Evolutionary conservation across 2,329 filamentous ascomycete species (phyloP).

Genomic region (Aspergillus japonicus): DNA sequence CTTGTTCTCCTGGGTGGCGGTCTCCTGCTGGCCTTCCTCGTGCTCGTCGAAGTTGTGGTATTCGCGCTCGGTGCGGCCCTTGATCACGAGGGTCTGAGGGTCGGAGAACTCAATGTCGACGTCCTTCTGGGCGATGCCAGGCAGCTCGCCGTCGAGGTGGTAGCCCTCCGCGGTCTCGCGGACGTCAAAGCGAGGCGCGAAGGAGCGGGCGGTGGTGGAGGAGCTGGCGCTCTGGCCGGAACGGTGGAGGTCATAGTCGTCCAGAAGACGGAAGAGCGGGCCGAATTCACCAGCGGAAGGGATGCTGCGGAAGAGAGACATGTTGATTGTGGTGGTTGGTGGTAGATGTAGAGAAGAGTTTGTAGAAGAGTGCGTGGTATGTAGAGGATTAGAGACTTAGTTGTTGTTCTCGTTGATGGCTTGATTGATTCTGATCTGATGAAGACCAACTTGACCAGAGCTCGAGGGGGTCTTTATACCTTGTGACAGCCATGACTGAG

Average conservation of each 20-base stretch:
- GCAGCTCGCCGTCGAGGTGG: constrained; percentile 50
- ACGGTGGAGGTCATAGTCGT: constrained; percentile 44
- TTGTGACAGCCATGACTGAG: not conserved
- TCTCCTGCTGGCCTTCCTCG: constrained; percentile 39
- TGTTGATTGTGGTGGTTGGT: constrained; percentile 19
- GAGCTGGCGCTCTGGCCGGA: constrained; percentile 20
- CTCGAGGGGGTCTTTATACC: constrained; percentile 21
- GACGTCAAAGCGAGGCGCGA: constrained; percentile 50
- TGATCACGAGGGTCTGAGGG: constrained; percentile 47
- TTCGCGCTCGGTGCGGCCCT: constrained; percentile 44
- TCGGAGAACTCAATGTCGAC: constrained; percentile 51
- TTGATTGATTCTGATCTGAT: constrained; percentile 9
- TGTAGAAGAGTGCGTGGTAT: not conserved
- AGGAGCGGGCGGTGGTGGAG: constrained; percentile 27
- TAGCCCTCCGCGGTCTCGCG: constrained; percentile 47
- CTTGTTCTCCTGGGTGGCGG: constrained; percentile 27
- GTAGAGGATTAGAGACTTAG: not conserved
- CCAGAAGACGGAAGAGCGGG: constrained; percentile 48
- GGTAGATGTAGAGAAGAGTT: not conserved
- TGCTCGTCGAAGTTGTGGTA: constrained; percentile 34
- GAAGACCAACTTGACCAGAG: constrained; percentile 8
- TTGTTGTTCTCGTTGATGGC: constrained; percentile 4
- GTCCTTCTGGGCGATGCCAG: constrained; percentile 48
- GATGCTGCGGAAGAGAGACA: constrained; percentile 37
- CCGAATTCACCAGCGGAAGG: constrained; percentile 38